Evolutionary conservation across 2,329 filamentous ascomycete species (phyloP).

Genomic region (Calonectria pseudoturangicola): DNA sequence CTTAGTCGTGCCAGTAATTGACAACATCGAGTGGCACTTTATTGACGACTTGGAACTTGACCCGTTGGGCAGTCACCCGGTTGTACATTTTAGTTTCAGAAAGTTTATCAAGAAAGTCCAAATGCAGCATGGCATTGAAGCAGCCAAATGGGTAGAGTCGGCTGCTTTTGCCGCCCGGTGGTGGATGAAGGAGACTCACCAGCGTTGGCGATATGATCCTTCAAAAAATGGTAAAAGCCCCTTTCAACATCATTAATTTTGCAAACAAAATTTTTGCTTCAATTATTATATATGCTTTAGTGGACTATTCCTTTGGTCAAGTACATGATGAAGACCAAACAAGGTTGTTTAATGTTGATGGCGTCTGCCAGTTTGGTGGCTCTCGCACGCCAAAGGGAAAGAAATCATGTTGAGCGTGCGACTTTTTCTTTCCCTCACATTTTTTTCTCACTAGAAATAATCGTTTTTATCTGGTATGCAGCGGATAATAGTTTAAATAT

Average conservation of each 20-base stretch:
- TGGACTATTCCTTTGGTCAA: no score
- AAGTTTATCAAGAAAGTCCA: not conserved
- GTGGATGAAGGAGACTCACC: not conserved
- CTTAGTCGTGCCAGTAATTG: not conserved
- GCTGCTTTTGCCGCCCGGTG: slow-evolving; percentile 8
- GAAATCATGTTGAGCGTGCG: no score
- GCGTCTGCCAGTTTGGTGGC: no score
- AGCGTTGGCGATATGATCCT: not conserved
- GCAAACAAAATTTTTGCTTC: no score
- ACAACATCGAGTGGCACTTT: slow-evolving; percentile 1
- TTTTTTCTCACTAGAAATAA: no score
- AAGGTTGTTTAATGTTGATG: no score
- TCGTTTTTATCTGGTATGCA: no score
- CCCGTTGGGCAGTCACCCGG: not conserved
- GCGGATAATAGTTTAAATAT: not conserved
- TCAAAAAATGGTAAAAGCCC: not conserved
- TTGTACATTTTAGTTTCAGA: not conserved
- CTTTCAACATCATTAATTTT: no score
- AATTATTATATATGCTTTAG: no score
- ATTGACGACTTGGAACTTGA: not conserved
- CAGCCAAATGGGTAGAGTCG: slow-evolving; percentile 8
- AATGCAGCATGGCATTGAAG: not conserved
- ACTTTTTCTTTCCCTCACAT: no score
- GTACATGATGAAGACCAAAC: no score
- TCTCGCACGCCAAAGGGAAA: no score